Percentiles rank a stretch among this genome's conserved stretches.
phyloP scores from a whole-genome alignment of 169 alveolate species.

The Babesia sp. region DNA sequence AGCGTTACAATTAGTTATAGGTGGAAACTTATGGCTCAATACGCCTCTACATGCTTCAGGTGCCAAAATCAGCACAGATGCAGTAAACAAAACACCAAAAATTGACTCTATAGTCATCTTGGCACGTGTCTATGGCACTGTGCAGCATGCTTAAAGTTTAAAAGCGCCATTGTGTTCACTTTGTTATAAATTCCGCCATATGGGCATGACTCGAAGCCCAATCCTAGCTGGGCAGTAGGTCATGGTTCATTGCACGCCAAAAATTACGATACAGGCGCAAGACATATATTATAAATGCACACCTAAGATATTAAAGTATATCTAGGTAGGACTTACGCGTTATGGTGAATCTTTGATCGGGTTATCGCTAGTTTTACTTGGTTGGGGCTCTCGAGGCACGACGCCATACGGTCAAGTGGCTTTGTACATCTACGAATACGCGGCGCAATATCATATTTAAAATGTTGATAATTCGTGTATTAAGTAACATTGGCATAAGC shows the following conservation, averaged over 20 bases:
- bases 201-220: neutral
- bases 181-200: neutral
- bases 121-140: neutral
- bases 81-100: neutral
- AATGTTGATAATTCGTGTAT: slow-evolving; percentile 27
- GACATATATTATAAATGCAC: no score
- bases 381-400: neutral
- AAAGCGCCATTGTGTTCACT: neutral
- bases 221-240: neutral
- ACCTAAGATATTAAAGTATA: no score
- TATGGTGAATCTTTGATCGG: neutral
- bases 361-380: neutral
- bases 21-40: neutral
- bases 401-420: neutral
- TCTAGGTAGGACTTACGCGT: neutral
- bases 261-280: neutral
- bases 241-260: no score
- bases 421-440: neutral
- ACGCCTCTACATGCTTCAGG: neutral
- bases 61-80: neutral
- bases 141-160: neutral
- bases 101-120: neutral
- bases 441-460: neutral
- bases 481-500: slow-evolving; percentile 50
- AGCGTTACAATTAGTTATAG: neutral